A percentile compares a stretch with the other conserved stretches of the same genome.
Evolutionary conservation across 2,329 filamentous ascomycete genomes (phyloP).

Genomic region (Tothia fuscella): DNA sequence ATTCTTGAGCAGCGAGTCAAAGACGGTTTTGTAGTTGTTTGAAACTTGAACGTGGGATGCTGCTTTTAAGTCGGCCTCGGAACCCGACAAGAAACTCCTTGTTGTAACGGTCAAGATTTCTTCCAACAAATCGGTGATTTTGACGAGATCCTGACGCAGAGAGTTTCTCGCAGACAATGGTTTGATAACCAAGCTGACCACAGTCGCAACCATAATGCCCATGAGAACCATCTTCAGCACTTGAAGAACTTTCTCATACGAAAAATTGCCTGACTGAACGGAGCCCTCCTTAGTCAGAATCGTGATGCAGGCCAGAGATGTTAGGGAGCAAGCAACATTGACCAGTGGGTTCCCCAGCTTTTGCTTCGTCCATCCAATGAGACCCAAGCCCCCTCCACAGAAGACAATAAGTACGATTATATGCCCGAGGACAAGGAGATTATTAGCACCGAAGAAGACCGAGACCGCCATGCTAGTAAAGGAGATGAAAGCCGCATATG

Average conservation of each 20-base stretch:
- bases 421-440: constrained; percentile 61
- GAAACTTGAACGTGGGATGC: constrained; percentile 51
- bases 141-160: constrained; percentile 61
- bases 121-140: constrained; percentile 61
- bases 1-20: constrained; percentile 61
- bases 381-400: constrained; percentile 73
- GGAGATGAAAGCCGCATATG: constrained; percentile 62
- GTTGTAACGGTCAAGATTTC: constrained; percentile 76
- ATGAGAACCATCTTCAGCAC: constrained; percentile 75
- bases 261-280: constrained; percentile 71
- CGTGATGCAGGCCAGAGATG: constrained; percentile 80
- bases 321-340: constrained; percentile 59
- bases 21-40: constrained; percentile 52
- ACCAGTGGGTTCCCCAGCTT: constrained; percentile 27
- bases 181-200: constrained; percentile 66
- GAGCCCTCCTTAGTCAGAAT: constrained; percentile 85
- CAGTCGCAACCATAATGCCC: constrained; percentile 59
- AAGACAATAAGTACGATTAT: constrained; percentile 70
- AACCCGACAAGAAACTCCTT: constrained; percentile 69
- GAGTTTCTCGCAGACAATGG: constrained; percentile 64
- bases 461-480: constrained; percentile 82
- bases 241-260: constrained; percentile 67
- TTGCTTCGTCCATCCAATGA: constrained; percentile 46
- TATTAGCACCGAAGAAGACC: constrained; percentile 59
- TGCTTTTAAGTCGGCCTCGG: constrained; percentile 63